Conservation (phyloP, 495 filamentous ascomycete species). For the Penicillium bovifimosum region DNA sequence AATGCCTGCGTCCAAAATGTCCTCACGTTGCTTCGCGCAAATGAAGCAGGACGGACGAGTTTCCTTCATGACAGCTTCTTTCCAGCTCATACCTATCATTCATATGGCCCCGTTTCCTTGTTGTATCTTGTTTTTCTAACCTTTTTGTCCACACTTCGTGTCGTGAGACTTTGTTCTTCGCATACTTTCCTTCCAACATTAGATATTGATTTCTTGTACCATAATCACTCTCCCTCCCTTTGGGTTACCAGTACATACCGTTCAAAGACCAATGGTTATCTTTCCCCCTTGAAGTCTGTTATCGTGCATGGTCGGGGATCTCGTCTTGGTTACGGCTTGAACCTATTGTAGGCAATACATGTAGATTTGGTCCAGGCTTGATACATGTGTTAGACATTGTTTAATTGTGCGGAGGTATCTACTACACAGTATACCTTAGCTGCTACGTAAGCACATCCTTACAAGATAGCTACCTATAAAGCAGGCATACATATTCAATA, state of each 20-base stretch:
- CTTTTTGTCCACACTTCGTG: background rate
- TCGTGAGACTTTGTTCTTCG: background rate
- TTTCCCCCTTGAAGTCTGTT: background rate
- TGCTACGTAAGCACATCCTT: too few species aligned
- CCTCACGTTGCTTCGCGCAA: background rate
- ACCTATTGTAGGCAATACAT: too few species aligned
- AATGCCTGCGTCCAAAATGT: background rate
- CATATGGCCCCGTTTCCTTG: background rate
- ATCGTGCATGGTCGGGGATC: background rate
- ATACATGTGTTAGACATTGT: too few species aligned
- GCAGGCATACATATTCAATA: background rate
- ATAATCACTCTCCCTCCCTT: slow-evolving; percentile 1
- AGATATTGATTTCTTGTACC: slow-evolving; percentile 6
- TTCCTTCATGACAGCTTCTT: background rate
- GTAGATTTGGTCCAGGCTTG: too few species aligned
- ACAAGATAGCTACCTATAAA: background rate
- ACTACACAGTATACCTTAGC: too few species aligned
- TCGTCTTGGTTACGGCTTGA: too few species aligned
- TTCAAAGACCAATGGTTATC: background rate
- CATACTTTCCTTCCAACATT: background rate
- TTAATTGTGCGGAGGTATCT: too few species aligned
- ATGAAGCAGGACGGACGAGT: background rate
- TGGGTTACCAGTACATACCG: slow-evolving; percentile 6
- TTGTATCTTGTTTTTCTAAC: background rate
- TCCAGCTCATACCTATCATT: background rate